Evolutionary conservation across 2,329 filamentous ascomycete species (phyloP), one percentile per base, ranked within the genome.

Genomic region (Fusarium sterilihyphosum): DNA sequence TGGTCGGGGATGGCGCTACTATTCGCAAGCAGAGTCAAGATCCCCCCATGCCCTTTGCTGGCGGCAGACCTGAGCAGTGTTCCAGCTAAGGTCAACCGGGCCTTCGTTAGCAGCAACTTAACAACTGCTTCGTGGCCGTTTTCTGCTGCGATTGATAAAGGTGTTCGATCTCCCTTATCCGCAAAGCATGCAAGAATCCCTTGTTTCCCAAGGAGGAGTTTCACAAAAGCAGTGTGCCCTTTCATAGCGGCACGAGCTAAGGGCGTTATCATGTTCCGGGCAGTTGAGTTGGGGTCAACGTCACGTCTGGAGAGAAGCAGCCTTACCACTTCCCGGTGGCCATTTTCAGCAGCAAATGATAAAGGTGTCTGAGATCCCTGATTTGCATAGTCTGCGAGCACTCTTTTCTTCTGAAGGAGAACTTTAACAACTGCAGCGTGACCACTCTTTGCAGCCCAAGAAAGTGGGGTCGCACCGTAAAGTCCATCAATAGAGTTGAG

Each of bases 111-210:
- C 0, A 47, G 24, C 8, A 29, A 7, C 26, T 29, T 0, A 16
- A 47, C 26, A 0, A 22, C 18, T 0, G 18, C 18, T 18, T 47
- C 44, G 8, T 29, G 24, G 5, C 43, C 43, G 5, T 26, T 46
- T 47, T 8, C 5, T 47, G 44, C 44, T 2, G 44, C 24, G 0
- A 47, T 8, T 29, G 18, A 47, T 2, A 47, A 47, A 0, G 44
- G 43, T 1, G 17, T 6, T 8, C 17, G 43, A 0, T 6, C 8
- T 8, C 0, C 0, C 0, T 0, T 0, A 46, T 20, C 17, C 11
- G 5, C 24, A 3, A 6, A 18, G 17, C 20, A 24, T 9, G 24
- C 43, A 1, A 46, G 17, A 0, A 46, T 12, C 5, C 17, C 8
- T 47, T 47, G 0, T 1, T 43, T 43, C 9, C 17, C 1, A 11